phyloP scores from a whole-genome alignment of 805 yeast species.

The Candida andamanensis region DNA sequence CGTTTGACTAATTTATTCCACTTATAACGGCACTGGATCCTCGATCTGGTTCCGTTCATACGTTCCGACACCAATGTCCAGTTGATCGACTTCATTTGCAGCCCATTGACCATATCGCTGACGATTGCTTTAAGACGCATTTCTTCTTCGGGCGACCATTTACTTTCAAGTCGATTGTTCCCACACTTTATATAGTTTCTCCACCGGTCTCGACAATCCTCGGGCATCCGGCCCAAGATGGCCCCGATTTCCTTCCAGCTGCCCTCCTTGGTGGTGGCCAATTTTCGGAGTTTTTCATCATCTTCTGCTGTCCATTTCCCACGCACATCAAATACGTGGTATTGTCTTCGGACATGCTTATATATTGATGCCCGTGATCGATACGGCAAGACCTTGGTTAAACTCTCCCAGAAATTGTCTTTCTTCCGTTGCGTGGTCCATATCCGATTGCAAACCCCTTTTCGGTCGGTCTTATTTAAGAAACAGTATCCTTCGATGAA shows the following conservation, averaged over 20 bases:
- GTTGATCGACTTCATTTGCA: conserved; percentile 45
- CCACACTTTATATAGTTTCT: conserved; percentile 95
- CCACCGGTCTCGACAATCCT: conserved; percentile 96
- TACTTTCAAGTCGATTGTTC: conserved; percentile 61
- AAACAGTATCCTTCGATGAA: conserved; percentile 67
- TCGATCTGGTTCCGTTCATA: conserved; percentile 83
- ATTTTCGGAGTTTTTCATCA: conserved; percentile 58
- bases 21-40: conserved; percentile 93
- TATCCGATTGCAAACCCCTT: conserved; percentile 73
- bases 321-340: conserved; percentile 80
- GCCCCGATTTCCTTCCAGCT: conserved; percentile 88
- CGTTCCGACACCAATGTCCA: conserved; percentile 90
- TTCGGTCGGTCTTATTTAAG: conserved; percentile 56
- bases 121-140: conserved; percentile 39
- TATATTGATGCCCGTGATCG: conserved; percentile 86
- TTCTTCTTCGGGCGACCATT: conserved; percentile 79
- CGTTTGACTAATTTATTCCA: conserved; percentile 80
- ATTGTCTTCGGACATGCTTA: conserved; percentile 86
- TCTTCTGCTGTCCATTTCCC: conserved; percentile 90
- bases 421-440: conserved; percentile 84
- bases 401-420: conserved; percentile 85
- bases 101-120: conserved; percentile 15
- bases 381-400: conserved; percentile 74
- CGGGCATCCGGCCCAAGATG: conserved; percentile 88
- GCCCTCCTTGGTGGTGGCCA: conserved; percentile 65